Conservation (phyloP, 371 early-diverging fungal genomes). For the Actinomortierella wolfii region DNA sequence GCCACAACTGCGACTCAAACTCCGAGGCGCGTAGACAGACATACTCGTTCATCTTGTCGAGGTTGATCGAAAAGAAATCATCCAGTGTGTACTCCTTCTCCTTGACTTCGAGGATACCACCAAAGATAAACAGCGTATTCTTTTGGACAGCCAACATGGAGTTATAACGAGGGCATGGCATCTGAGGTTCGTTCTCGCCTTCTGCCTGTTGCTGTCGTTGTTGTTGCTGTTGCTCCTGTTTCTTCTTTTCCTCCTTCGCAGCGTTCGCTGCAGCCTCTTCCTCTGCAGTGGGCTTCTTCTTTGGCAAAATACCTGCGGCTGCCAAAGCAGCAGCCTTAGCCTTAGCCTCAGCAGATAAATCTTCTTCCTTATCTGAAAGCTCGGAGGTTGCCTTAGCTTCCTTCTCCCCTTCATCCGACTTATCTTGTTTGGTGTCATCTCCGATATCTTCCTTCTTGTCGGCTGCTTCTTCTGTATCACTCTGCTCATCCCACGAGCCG, state of each 20-base stretch:
- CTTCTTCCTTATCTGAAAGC: no score
- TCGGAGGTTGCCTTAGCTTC: no score
- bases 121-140: slow-evolving; percentile 58
- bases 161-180: slow-evolving; percentile 64
- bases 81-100: slow-evolving; percentile 62
- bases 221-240: background rate
- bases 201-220: slow-evolving; percentile 13
- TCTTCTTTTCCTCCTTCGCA: slow-evolving; percentile 5
- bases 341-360: background rate
- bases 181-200: slow-evolving; percentile 35
- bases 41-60: slow-evolving; percentile 67
- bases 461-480: slow-evolving; percentile 19
- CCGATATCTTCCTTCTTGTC: background rate
- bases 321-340: slow-evolving; percentile 34
- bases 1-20: slow-evolving; percentile 47
- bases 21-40: slow-evolving; percentile 53
- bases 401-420: no score
- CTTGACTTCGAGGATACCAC: slow-evolving; percentile 60
- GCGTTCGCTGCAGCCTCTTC: slow-evolving; percentile 8
- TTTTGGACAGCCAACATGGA: slow-evolving; percentile 60
- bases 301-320: slow-evolving; percentile 42
- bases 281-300: slow-evolving; percentile 5
- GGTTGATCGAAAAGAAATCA: slow-evolving; percentile 63
- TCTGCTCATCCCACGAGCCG: slow-evolving; percentile 42
- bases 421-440: background rate